phyloP scores from a whole-genome alignment of 2,329 filamentous ascomycete genomes.

The Myriosclerotinia scirpicola region DNA sequence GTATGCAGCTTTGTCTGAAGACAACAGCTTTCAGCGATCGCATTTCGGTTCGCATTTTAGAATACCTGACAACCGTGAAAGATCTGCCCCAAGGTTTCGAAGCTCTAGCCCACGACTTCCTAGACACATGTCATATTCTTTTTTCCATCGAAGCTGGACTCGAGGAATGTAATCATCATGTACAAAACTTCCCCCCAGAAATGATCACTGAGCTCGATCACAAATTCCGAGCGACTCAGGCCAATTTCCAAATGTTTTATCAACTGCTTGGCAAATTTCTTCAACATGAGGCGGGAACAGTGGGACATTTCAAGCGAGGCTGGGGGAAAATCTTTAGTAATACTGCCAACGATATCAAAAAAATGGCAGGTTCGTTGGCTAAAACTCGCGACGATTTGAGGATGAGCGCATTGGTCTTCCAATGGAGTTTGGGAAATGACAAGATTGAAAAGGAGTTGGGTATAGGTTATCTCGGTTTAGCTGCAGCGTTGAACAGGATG shows the following conservation, averaged over 20 bases:
- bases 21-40: conserved; percentile 61
- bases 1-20: conserved; percentile 54
- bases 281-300: conserved; percentile 10
- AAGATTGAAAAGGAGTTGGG: conserved; percentile 60
- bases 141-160: conserved; percentile 69
- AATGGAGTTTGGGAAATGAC: conserved; percentile 61
- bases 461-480: conserved; percentile 66
- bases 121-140: conserved; percentile 65
- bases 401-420: conserved; percentile 64
- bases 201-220: conserved; percentile 63
- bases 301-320: conserved; percentile 47
- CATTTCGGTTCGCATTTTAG: conserved; percentile 64
- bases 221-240: conserved; percentile 60
- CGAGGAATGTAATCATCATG: conserved; percentile 51
- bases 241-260: conserved; percentile 63
- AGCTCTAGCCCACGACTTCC: conserved; percentile 62
- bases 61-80: conserved; percentile 60
- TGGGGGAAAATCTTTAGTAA: conserved; percentile 65
- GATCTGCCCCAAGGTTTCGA: conserved; percentile 56
- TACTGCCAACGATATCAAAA: conserved; percentile 54
- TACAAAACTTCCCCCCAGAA: conserved; percentile 57
- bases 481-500: conserved; percentile 60
- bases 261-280: conserved; percentile 61
- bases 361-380: conserved; percentile 56
- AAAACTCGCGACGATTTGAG: conserved; percentile 61